phyloP scores from a whole-genome alignment of 2,329 filamentous ascomycete species.

The Didymella lethalis region DNA sequence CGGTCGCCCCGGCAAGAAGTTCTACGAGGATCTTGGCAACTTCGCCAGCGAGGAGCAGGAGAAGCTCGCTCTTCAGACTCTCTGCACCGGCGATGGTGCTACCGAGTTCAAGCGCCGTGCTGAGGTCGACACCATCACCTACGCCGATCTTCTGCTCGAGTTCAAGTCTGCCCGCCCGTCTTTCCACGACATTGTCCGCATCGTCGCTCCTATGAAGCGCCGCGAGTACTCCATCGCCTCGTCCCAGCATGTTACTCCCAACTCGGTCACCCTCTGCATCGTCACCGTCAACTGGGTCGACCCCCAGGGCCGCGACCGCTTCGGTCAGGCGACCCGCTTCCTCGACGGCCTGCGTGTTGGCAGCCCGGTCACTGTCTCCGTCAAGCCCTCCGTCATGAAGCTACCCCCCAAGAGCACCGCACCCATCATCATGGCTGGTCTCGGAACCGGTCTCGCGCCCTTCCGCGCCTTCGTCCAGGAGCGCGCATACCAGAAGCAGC shows the following conservation, averaged over 20 bases:
- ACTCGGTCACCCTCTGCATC: slow-evolving; percentile 90
- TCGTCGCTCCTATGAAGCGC: slow-evolving; percentile 91
- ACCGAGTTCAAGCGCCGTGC: slow-evolving; percentile 90
- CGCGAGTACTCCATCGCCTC: slow-evolving; percentile 99
- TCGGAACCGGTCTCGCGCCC: slow-evolving; percentile 97
- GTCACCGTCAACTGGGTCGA: slow-evolving; percentile 98
- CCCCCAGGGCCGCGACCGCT: slow-evolving; percentile 83
- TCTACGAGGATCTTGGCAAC: slow-evolving; percentile 91
- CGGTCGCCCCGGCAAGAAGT: slow-evolving; percentile 94
- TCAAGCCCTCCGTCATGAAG: slow-evolving; percentile 99
- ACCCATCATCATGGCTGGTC: slow-evolving; percentile 97
- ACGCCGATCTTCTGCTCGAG: slow-evolving; percentile 87
- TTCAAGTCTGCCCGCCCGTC: slow-evolving; percentile 87
- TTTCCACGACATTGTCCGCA: slow-evolving; percentile 87
- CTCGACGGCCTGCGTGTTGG: slow-evolving; percentile 79
- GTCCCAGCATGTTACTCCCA: slow-evolving; percentile 91
- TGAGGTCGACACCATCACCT: slow-evolving; percentile 91
- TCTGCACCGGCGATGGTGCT: slow-evolving; percentile 77
- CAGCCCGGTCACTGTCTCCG: slow-evolving; percentile 83
- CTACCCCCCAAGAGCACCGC: slow-evolving; percentile 86
- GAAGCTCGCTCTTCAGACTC: slow-evolving; percentile 77
- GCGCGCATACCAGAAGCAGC: slow-evolving; percentile 96
- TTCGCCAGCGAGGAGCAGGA: slow-evolving; percentile 85
- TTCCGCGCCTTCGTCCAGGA: slow-evolving; percentile 99
- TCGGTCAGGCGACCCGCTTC: slow-evolving; percentile 92